phyloP scores from a whole-genome alignment of 2,329 filamentous ascomycete species.

The Rugonectria rugulosa region DNA sequence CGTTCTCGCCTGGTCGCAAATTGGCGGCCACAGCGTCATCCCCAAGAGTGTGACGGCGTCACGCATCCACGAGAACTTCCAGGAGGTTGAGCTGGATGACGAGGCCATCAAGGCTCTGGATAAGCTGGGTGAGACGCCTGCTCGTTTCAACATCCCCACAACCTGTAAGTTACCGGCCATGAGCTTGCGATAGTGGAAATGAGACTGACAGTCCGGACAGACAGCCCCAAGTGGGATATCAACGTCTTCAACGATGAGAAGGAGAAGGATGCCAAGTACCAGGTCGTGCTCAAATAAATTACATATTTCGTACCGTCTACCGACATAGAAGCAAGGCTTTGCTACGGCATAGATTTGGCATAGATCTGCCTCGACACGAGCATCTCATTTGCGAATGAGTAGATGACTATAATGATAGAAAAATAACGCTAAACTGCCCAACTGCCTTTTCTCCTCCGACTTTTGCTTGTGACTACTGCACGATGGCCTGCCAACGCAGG shows the following conservation, averaged over 20 bases:
- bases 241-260: constrained; percentile 62
- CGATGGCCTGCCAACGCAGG: not conserved
- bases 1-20: constrained; percentile 65
- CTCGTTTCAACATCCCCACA: constrained; percentile 55
- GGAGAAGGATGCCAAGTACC: constrained; percentile 58
- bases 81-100: constrained; percentile 68
- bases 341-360: constrained; percentile 24
- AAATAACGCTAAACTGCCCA: not conserved
- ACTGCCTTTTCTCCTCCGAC: no score
- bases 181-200: not conserved
- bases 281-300: constrained; percentile 50
- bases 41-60: constrained; percentile 75
- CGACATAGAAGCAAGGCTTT: not conserved
- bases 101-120: constrained; percentile 68
- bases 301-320: not conserved
- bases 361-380: constrained; percentile 7
- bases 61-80: constrained; percentile 75
- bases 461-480: not conserved
- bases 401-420: constrained; percentile 24
- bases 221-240: constrained; percentile 63
- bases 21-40: constrained; percentile 73
- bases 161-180: constrained; percentile 45
- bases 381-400: not conserved
- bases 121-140: constrained; percentile 62
- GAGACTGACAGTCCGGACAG: constrained; percentile 36